Evolutionary conservation across 164 flowering plant genomes (phyloP).

Genomic region (Litsea cubeba): DNA sequence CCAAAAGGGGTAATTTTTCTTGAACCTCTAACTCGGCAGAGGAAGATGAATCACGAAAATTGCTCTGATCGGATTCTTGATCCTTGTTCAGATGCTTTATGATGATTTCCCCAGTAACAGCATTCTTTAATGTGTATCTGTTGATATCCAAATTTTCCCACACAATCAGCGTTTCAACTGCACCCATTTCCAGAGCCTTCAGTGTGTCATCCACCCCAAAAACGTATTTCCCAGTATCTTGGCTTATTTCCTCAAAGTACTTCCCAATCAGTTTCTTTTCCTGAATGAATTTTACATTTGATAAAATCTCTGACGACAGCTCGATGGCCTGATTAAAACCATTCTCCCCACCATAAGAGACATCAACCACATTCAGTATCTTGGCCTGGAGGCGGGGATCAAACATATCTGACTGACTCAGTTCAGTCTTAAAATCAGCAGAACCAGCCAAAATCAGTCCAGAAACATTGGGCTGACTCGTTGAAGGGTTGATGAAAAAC

Average conservation of each 20-base stretch:
- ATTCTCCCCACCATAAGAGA: constrained; percentile 16
- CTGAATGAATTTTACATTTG: constrained; percentile 15
- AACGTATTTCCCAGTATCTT: constrained; percentile 13
- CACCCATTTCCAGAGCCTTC: constrained; percentile 16
- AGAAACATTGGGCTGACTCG: constrained; percentile 15
- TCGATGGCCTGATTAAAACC: constrained; percentile 15
- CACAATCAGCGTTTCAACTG: constrained; percentile 11
- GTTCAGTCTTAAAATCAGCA: constrained; percentile 14
- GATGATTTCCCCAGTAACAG: constrained; percentile 4
- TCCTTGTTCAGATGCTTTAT: constrained; percentile 13
- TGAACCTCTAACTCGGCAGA: constrained; percentile 13
- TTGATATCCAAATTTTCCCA: constrained; percentile 14
- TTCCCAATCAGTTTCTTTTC: constrained; percentile 11
- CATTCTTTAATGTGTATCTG: constrained; percentile 8
- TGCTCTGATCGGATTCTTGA: constrained; percentile 11
- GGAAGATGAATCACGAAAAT: constrained; percentile 5
- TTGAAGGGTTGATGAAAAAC: constrained; percentile 13
- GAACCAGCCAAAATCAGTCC: constrained; percentile 14
- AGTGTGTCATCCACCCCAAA: constrained; percentile 14
- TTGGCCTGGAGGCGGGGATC: constrained; percentile 17
- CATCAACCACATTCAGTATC: constrained; percentile 17
- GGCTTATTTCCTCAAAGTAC: constrained; percentile 16
- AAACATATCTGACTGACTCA: constrained; percentile 17
- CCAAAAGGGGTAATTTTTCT: constrained; percentile 10
- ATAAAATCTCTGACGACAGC: constrained; percentile 8